These are phyloP conservation scores for Eimeria necatrix DNA, from an alignment of 169 alveolate species.

Conservation along the genomic window DNA sequence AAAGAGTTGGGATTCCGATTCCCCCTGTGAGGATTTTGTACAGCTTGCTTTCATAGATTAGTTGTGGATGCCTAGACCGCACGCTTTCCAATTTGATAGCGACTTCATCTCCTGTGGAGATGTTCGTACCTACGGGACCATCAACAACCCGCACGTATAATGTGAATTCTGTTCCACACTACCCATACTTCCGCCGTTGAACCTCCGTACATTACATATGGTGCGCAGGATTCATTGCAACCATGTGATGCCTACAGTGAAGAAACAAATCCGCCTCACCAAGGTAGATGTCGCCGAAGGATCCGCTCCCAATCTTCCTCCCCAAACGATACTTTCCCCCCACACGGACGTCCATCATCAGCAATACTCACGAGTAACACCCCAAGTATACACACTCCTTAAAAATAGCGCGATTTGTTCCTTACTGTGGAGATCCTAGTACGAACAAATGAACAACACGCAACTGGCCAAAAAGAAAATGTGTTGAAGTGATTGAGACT, in stretches of 20 bases:
- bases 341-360: constrained; percentile 96
- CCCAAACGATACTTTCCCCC: constrained; percentile 98
- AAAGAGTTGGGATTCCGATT: constrained; percentile 96
- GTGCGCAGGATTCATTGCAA: too few relatives aligned
- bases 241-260: too few relatives aligned
- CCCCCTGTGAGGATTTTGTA: constrained; percentile 97
- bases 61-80: constrained; percentile 93
- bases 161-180: background rate
- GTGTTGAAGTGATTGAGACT: too few relatives aligned
- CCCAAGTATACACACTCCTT: background rate
- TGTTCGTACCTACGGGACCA: constrained; percentile 91
- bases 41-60: constrained; percentile 97
- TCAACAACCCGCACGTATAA: background rate
- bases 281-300: constrained; percentile 98
- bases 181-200: too few relatives aligned
- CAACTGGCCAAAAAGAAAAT: background rate
- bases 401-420: background rate
- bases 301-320: constrained; percentile 99
- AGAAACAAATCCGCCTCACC: constrained; percentile 86
- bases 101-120: constrained; percentile 96
- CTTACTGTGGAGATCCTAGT: background rate
- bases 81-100: constrained; percentile 96
- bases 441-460: background rate
- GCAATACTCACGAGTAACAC: constrained; percentile 30
- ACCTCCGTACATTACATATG: too few relatives aligned